These are phyloP conservation scores for Cercophora newfieldiana DNA, from an alignment of 495 filamentous ascomycete species.

Conservation along the genomic window DNA sequence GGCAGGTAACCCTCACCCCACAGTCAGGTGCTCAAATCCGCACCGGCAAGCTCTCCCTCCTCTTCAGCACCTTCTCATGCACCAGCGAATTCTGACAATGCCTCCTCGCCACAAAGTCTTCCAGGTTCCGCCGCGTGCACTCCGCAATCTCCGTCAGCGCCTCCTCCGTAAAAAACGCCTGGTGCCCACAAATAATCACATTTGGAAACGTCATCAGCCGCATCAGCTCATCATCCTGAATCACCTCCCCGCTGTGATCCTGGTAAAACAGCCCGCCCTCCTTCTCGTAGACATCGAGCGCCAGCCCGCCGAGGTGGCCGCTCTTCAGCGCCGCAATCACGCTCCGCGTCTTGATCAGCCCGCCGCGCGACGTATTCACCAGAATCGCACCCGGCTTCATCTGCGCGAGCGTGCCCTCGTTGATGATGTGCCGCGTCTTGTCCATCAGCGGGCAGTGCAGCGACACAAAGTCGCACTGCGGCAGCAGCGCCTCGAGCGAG, in stretches of 20 bases:
- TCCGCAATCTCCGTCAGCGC: slow-evolving; percentile 64
- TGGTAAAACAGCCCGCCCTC: slow-evolving; percentile 61
- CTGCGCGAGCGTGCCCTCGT: slow-evolving; percentile 48
- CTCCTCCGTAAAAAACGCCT: slow-evolving; percentile 70
- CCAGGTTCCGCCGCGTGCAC: slow-evolving; percentile 58
- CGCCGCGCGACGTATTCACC: slow-evolving; percentile 67
- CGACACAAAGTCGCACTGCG: slow-evolving; percentile 58
- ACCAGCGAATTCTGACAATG: slow-evolving; percentile 43
- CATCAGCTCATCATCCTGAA: slow-evolving; percentile 67
- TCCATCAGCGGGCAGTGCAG: slow-evolving; percentile 67
- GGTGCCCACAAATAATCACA: slow-evolving; percentile 66
- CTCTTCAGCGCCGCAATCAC: slow-evolving; percentile 63
- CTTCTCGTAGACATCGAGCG: slow-evolving; percentile 59
- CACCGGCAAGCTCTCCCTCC: slow-evolving; percentile 26
- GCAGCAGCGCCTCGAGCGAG: slow-evolving; percentile 56
- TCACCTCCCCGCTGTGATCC: slow-evolving; percentile 66
- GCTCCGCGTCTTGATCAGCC: slow-evolving; percentile 58
- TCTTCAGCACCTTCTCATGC: slow-evolving; percentile 17
- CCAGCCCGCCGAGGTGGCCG: slow-evolving; percentile 53
- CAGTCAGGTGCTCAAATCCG: slow-evolving; percentile 22
- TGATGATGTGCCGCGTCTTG: slow-evolving; percentile 61
- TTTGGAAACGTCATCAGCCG: slow-evolving; percentile 72
- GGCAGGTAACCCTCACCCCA: not conserved
- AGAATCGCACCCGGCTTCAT: slow-evolving; percentile 64
- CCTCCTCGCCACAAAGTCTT: slow-evolving; percentile 32